Evolutionary conservation across 805 yeast species (phyloP), one percentile per base, ranked within the genome.

Genomic region (Wickerhamia fluorescens): DNA sequence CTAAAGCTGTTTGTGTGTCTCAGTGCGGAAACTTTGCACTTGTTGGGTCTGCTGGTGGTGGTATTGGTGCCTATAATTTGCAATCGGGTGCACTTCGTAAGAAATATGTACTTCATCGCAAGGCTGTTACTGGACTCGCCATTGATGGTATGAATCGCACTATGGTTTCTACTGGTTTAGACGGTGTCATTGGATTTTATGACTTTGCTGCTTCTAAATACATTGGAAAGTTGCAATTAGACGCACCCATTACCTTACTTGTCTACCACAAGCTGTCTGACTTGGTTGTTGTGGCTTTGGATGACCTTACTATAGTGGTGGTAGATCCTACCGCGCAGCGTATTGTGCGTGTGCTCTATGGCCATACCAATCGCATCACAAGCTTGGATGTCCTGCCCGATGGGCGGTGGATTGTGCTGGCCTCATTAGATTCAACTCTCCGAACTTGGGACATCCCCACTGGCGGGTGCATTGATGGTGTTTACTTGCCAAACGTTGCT

Each of bases 361-460:
- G 98, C 4, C 98, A 92, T 49, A 68, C 80, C 8, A 87, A 88
- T 54, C 70, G 95, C 46, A 77, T 92, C 40, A 87, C 96, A 0
- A 70, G 84, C 1, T 55, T 89, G 51, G 96, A 85, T 51, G 89
- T 92, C 49, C 78, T 94, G 3, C 94, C 95, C 4, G 89, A 88
- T 52, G 97, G 96, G 20, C 75, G 96, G 52, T 92, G 97, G 96
- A 61, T 92, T 20, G 77, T 92, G 6, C 75, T 92, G 14, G 77
- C 84, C 2, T 71, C 87, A 1, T 63, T 87, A 36, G 99, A 92
- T 51, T 69, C 84, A 2, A 87, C 97, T 0, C 66, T 92, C 27
- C 73, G 98, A 47, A 86, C 96, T 1, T 92, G 97, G 97, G 97
- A 92, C 53, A 70, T 92, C 35, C 97, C 97, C 23, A 82, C 96